A percentile compares a stretch with the other conserved stretches of the same genome.
Evolutionary conservation across 129 eudicot species (phyloP).

Genomic region (Oenanthe sinensis): DNA sequence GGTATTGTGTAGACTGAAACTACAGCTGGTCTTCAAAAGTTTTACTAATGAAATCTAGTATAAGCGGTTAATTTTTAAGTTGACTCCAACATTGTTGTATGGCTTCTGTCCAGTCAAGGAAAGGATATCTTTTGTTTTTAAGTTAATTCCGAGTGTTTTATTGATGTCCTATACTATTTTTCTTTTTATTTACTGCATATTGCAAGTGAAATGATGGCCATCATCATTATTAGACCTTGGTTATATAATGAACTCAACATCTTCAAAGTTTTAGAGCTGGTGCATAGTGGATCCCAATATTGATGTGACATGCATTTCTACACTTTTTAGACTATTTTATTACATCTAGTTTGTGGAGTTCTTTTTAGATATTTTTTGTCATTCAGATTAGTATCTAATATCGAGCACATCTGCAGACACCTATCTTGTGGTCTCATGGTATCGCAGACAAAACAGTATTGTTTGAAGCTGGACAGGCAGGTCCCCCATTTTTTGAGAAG

Average conservation of each 20-base stretch:
- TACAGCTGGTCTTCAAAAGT: background rate
- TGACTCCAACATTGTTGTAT: background rate
- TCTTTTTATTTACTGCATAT: background rate
- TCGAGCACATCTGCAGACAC: constrained; percentile 46
- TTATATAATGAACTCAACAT: background rate
- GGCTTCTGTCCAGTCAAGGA: background rate
- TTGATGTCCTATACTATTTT: background rate
- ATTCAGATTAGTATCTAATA: background rate
- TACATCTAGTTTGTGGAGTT: background rate
- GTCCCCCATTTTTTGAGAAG: constrained; percentile 80
- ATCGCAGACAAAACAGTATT: constrained; percentile 70
- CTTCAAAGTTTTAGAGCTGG: background rate
- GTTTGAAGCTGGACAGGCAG: constrained; percentile 95
- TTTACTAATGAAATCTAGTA: background rate
- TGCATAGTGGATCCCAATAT: background rate
- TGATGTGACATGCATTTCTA: background rate
- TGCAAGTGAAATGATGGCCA: background rate
- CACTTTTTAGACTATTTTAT: background rate
- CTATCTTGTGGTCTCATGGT: constrained; percentile 91
- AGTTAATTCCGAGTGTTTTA: background rate
- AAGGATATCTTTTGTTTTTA: background rate
- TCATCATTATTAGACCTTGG: background rate
- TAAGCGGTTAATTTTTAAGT: background rate
- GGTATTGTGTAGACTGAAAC: background rate
- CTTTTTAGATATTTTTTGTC: background rate